Conservation (phyloP, 2,329 filamentous ascomycete genomes). For the Bipolaris gigantea region DNA sequence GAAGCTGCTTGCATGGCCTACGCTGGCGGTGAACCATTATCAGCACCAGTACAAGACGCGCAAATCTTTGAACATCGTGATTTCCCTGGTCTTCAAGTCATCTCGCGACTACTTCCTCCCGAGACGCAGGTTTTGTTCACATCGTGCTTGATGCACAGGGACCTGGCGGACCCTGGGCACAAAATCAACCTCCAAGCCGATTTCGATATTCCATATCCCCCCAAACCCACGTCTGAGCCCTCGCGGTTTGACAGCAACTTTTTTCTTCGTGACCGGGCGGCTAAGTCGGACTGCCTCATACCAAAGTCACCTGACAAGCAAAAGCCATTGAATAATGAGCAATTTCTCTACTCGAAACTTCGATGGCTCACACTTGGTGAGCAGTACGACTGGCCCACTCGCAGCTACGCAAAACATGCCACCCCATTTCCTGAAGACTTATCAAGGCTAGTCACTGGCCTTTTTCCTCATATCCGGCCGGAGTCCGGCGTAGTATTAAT, state of each 20-base stretch:
- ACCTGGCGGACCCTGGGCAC: conserved; percentile 73
- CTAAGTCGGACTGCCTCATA: conserved; percentile 25
- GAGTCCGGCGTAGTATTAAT: conserved; percentile 94
- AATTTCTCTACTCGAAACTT: conserved; percentile 76
- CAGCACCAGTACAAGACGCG: conserved; percentile 26
- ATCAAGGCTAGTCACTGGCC: conserved; percentile 63
- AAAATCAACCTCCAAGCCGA: conserved; percentile 87
- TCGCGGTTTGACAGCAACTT: conserved; percentile 36
- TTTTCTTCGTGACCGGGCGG: conserved; percentile 38
- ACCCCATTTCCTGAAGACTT: conserved; percentile 78
- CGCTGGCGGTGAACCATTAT: conserved; percentile 30
- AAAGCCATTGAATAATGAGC: conserved; percentile 69
- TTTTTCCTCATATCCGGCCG: conserved; percentile 79
- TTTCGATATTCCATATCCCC: conserved; percentile 67
- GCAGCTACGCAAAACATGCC: conserved; percentile 72
- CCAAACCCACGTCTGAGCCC: conserved; percentile 40
- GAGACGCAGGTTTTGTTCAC: conserved; percentile 71
- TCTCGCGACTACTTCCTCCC: conserved; percentile 75
- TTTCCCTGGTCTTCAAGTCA: conserved; percentile 66
- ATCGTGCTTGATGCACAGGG: conserved; percentile 73
- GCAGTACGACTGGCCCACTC: conserved; percentile 94
- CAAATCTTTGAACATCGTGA: conserved; percentile 42
- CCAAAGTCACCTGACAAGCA: conserved; percentile 74
- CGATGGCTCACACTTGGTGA: conserved; percentile 95
- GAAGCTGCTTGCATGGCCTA: conserved; percentile 38